Evolutionary conservation across 495 filamentous ascomycete genomes (phyloP).

Genomic region (Aspergillus panamensis): DNA sequence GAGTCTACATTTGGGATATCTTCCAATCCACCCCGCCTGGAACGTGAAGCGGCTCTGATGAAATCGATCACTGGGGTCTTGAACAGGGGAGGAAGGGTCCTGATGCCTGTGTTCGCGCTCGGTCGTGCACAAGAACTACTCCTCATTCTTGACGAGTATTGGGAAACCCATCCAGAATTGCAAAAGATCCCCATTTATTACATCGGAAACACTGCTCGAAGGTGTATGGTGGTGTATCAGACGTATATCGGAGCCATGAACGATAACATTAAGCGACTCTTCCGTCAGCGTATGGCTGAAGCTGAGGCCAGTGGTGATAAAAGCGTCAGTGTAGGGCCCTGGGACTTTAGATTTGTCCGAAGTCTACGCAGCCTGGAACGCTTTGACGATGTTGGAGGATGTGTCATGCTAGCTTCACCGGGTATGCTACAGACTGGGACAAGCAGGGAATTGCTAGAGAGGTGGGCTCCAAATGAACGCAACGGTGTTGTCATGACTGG

Average conservation of each 20-base stretch:
- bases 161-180: slow-evolving; percentile 78
- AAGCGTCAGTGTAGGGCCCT: slow-evolving; percentile 74
- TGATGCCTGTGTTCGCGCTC: slow-evolving; percentile 94
- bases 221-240: slow-evolving; percentile 98
- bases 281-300: slow-evolving; percentile 81
- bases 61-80: slow-evolving; percentile 87
- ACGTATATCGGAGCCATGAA: slow-evolving; percentile 98
- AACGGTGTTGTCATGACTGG: slow-evolving; percentile 97
- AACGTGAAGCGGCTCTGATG: slow-evolving; percentile 90
- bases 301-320: slow-evolving; percentile 72
- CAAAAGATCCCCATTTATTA: slow-evolving; percentile 95
- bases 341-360: slow-evolving; percentile 92
- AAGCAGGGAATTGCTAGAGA: slow-evolving; percentile 83
- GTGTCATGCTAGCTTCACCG: slow-evolving; percentile 94
- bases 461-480: slow-evolving; percentile 92
- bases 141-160: slow-evolving; percentile 95
- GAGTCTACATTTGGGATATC: slow-evolving; percentile 96
- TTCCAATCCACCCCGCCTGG: slow-evolving; percentile 79
- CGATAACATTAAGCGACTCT: slow-evolving; percentile 92
- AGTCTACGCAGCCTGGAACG: slow-evolving; percentile 88
- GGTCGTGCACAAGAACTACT: slow-evolving; percentile 91
- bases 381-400: slow-evolving; percentile 92
- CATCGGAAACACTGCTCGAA: slow-evolving; percentile 85
- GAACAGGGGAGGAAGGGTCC: slow-evolving; percentile 82
- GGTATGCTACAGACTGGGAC: slow-evolving; percentile 98